phyloP scores from a whole-genome alignment of 2,329 filamentous ascomycete genomes.

The Berkeleyomyces basicola region DNA sequence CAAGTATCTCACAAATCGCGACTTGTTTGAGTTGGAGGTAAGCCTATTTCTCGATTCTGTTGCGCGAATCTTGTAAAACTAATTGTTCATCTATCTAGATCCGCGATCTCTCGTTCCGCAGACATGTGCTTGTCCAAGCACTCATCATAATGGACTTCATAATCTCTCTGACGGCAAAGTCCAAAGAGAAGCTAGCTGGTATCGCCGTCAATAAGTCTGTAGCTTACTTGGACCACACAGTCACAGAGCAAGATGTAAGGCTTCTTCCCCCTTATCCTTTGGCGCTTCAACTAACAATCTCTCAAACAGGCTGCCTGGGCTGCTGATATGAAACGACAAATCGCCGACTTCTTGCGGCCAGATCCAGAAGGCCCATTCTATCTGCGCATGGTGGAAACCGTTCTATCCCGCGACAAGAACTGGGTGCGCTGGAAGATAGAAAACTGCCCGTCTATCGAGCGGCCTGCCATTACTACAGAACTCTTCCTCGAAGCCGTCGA shows the following conservation, averaged over 20 bases:
- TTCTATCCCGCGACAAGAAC: slow-evolving; percentile 89
- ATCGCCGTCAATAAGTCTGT: slow-evolving; percentile 68
- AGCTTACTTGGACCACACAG: slow-evolving; percentile 56
- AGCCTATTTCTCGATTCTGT: slow-evolving; percentile 13
- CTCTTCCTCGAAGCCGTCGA: slow-evolving; percentile 55
- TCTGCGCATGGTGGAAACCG: slow-evolving; percentile 90
- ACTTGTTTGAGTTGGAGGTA: slow-evolving; percentile 90
- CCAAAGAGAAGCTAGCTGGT: slow-evolving; percentile 61
- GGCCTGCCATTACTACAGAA: slow-evolving; percentile 49
- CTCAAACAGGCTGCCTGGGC: slow-evolving; percentile 56
- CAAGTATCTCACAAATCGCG: slow-evolving; percentile 93
- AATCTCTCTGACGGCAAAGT: slow-evolving; percentile 67
- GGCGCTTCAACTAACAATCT: neutral
- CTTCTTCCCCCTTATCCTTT: neutral
- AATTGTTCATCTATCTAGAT: slow-evolving; percentile 36
- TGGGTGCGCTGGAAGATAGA: slow-evolving; percentile 99
- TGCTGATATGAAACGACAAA: slow-evolving; percentile 55
- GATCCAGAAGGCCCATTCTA: slow-evolving; percentile 82
- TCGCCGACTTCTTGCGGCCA: slow-evolving; percentile 68
- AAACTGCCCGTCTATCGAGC: slow-evolving; percentile 74
- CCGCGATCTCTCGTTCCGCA: slow-evolving; percentile 81
- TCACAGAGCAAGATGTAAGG: slow-evolving; percentile 71
- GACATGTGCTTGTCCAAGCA: slow-evolving; percentile 87
- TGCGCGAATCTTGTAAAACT: neutral
- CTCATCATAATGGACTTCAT: slow-evolving; percentile 92